These are phyloP conservation scores for Platanthera zijinensis DNA, from an alignment of 106 monocot genomes.

Conservation along the genomic window DNA sequence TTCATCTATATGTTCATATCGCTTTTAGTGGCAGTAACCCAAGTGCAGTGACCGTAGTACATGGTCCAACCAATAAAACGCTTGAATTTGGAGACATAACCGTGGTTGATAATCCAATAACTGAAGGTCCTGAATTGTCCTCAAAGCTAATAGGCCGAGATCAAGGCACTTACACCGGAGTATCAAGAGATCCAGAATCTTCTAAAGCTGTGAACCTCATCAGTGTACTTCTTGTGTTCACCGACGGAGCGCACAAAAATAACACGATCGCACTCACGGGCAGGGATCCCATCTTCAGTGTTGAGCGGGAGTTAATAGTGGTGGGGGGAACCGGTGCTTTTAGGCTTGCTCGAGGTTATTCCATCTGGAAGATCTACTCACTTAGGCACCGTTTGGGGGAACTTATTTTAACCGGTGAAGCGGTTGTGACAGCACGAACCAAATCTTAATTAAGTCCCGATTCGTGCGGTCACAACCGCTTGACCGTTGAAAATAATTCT, in stretches of 20 bases:
- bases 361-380: conserved; percentile 13
- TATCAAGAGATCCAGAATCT: background rate
- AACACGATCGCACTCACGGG: conserved; percentile 18
- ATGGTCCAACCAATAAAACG: background rate
- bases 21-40: too few relatives aligned
- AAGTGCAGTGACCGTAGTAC: too few relatives aligned
- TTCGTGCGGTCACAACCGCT: too few relatives aligned
- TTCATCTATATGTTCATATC: too few relatives aligned
- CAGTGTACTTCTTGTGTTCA: conserved; percentile 7
- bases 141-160: conserved; percentile 12
- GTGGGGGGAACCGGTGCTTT: conserved; percentile 22
- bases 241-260: conserved; percentile 18
- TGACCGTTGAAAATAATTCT: too few relatives aligned
- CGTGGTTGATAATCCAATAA: conserved; percentile 15
- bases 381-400: too few relatives aligned
- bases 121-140: background rate
- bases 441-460: too few relatives aligned
- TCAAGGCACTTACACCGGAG: conserved; percentile 13
- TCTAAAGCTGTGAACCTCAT: background rate
- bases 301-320: conserved; percentile 13
- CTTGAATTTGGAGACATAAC: conserved; percentile 11
- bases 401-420: too few relatives aligned
- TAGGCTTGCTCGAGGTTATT: too few relatives aligned
- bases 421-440: too few relatives aligned
- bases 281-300: background rate